Base-by-base conservation (phyloP, 2,329 filamentous ascomycete species). In the Neofusicoccum umdonicola region DNA sequence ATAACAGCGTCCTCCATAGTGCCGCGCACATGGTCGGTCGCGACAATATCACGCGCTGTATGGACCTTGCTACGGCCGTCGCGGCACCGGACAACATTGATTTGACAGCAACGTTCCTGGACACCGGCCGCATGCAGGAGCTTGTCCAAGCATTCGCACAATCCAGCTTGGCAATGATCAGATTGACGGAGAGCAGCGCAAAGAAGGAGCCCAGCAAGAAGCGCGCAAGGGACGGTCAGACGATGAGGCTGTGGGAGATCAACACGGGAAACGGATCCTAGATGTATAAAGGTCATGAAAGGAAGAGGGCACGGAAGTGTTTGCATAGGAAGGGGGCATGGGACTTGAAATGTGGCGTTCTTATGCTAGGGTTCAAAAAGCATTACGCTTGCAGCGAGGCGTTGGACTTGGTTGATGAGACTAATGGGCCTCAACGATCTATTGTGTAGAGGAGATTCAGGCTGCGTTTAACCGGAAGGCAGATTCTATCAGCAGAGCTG, bases 31-130 rank as follows among this genome's bases (percentile, higher is more conserved):
- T 87, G 56, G 81, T 96, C 48, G 89, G 88, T 51, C 88, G 92
- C 48, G 91, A 94, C 65, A 86, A 90, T 68, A 83, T 96, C 17
- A 84, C 95, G 31, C 88, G 94, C 73, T 91, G 89, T 71, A 94
- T 99, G 90, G 91, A 97, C 66, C 82, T 99, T 15, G 89, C 92
- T 1, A 87, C 88, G 1, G 75, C 88, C 2, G 85, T 97, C 58
- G 92, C 94, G 1, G 70, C 74, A 13, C 67, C 69, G 31, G 65
- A 67, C 2, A 73, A 71, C 37, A 67, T 66, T 48, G 75, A 72
- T 69, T 66, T 83, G 22, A 73, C 77, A 19, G 71, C 73, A 31
- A 68, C 72, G 35, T 78, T 83, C 61, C 52, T 78, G 39, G 64
- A 76, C 48, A 77, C 78, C 1, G 75, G 76, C 1, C 67, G 79